Conservation (phyloP, 1,139 yeast genomes). For the Yamadazyma diddensiae region DNA sequence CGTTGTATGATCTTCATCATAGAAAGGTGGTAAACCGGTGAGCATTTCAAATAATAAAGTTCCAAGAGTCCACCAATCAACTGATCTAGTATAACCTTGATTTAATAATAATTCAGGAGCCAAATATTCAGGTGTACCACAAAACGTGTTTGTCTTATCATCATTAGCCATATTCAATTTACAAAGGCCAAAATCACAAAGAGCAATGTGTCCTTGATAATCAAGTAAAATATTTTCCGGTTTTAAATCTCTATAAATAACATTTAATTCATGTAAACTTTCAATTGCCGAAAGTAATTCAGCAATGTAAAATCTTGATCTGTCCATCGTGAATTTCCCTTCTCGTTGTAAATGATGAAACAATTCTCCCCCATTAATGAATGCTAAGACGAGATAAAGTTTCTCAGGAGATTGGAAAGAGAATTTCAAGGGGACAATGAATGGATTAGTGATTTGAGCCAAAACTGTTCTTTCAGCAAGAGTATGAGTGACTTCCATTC, state of each 20-base stretch:
- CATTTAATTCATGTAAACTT: conserved; percentile 84
- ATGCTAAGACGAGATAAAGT: conserved; percentile 82
- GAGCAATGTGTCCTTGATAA: conserved; percentile 95
- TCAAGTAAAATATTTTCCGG: conserved; percentile 93
- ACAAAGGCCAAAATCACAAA: conserved; percentile 96
- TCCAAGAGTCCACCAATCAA: conserved; percentile 98
- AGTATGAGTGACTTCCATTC: conserved; percentile 95
- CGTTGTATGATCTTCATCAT: conserved; percentile 88
- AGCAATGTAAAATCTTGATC: conserved; percentile 91
- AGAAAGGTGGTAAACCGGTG: conserved; percentile 94
- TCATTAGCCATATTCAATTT: conserved; percentile 88
- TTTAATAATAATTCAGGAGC: conserved; percentile 93
- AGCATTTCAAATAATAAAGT: conserved; percentile 92
- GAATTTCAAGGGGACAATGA: conserved; percentile 94
- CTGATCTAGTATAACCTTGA: conserved; percentile 91
- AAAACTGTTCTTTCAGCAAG: conserved; percentile 93
- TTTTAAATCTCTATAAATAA: conserved; percentile 90
- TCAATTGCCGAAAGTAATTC: conserved; percentile 91
- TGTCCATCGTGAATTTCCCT: conserved; percentile 82
- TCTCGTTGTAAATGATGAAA: conserved; percentile 92
- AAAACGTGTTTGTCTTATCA: conserved; percentile 89
- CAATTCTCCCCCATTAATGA: conserved; percentile 95
- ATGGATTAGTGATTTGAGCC: conserved; percentile 93
- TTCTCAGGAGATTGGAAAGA: conserved; percentile 96
- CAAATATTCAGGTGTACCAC: conserved; percentile 95